phyloP scores from a whole-genome alignment of 192 early-diverging fungal species.

The Coemansia sp. region DNA sequence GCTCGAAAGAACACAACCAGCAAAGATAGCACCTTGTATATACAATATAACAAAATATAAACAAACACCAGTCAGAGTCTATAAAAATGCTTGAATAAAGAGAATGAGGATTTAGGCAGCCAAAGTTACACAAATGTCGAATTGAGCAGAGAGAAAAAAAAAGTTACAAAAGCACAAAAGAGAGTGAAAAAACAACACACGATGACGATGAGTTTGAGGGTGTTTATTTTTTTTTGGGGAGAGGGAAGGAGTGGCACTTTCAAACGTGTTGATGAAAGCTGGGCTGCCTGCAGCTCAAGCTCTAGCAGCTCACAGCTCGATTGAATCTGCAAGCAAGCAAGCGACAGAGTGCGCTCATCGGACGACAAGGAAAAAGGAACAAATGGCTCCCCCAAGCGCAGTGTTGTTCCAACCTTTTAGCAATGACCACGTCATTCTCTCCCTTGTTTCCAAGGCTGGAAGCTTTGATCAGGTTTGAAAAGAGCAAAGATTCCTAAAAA shows the following conservation, averaged over 20 bases:
- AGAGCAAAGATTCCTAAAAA: too few species aligned
- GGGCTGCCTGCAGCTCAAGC: too few species aligned
- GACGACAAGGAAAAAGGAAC: too few species aligned
- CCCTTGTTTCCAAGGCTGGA: too few species aligned
- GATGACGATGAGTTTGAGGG: neutral
- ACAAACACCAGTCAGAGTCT: neutral
- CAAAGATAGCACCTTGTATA: neutral
- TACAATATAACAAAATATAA: neutral
- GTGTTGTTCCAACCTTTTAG: too few species aligned
- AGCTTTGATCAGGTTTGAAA: too few species aligned
- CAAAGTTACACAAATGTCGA: neutral
- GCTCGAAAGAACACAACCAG: neutral
- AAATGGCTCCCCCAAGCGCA: too few species aligned
- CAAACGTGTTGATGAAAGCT: too few species aligned
- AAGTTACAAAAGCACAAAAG: slow-evolving; percentile 8
- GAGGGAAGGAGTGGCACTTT: neutral
- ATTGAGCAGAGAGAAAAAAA: neutral
- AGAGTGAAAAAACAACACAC: neutral
- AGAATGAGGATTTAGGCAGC: neutral
- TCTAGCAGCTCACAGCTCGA: too few species aligned
- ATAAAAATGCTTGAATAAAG: neutral
- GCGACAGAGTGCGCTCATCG: too few species aligned
- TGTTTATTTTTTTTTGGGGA: neutral
- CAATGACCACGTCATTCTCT: too few species aligned
- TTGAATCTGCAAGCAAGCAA: too few species aligned